Evolutionary conservation across 257 asterid species (phyloP), one percentile per base, ranked within the genome.

Genomic region (Fraxinus quadrangulata): DNA sequence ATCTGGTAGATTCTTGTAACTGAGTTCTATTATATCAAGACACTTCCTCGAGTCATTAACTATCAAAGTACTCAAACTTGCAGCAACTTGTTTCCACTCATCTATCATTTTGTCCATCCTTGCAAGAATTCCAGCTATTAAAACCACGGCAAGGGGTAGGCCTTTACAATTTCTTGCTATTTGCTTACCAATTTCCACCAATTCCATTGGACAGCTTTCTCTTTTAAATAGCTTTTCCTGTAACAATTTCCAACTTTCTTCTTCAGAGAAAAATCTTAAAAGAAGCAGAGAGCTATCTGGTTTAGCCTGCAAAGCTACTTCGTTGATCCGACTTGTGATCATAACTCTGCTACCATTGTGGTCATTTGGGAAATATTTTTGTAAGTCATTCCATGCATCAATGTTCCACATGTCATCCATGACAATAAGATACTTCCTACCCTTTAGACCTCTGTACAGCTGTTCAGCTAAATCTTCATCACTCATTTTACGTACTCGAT

Each of bases 221-320:
- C 13, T 19, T 0, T 0, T 17, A 76, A 66, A 76, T 30, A 42
- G 28, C n/a, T 24, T 76, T 28, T 66, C 36, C 45, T 67, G 24
- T 5, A 75, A 66, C 14, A 75, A 33, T 63, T 75, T 33, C 79
- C 73, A 75, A 75, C 79, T 66, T n/a, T 75, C 73, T 12, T 37
- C 61, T 23, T 36, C 39, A 34, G 37, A 33, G 16, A 75, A 75
- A 6, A 75, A 19, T 5, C 65, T 11, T 10, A 75, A n/a, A 0
- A 16, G 6, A 39, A 21, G 39, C 5, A 24, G 79, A 63, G 21
- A 23, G 13, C 72, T 63, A 75, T 61, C 7, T 28, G 6, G 21
- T 14, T 47, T 30, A 36, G 31, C 21, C 33, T 61, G 31, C 19
- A 33, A 31, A 33, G 67, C 47, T 4, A n/a, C 72, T 5, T 68